Conservation (phyloP, 495 filamentous ascomycete genomes). For the Xylaria telfairii region DNA sequence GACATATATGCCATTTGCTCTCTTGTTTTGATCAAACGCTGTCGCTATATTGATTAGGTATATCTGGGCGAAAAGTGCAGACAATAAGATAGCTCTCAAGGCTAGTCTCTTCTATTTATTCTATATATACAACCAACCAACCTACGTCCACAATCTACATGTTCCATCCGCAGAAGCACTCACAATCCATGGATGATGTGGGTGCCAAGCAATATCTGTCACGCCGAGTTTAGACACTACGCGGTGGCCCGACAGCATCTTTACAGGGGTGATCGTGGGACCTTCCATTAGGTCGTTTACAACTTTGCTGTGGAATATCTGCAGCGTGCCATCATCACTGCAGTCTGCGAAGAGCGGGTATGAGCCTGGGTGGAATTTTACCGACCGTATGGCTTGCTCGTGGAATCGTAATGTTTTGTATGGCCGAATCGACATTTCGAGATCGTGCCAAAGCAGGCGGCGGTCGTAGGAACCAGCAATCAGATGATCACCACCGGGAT, state of each 20-base stretch:
- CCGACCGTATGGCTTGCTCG: constrained; percentile 83
- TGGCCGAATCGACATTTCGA: constrained; percentile 85
- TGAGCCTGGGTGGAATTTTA: constrained; percentile 81
- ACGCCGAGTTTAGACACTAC: constrained; percentile 83
- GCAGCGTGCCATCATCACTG: constrained; percentile 89
- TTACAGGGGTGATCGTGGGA: constrained; percentile 92
- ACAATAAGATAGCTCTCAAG: neutral
- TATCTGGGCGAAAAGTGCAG: neutral
- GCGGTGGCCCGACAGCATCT: constrained; percentile 89
- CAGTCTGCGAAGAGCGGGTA: constrained; percentile 92
- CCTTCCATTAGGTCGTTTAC: constrained; percentile 94
- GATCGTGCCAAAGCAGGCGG: constrained; percentile 93
- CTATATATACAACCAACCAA: constrained; percentile 23
- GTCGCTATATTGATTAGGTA: constrained; percentile 16
- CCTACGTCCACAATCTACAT: constrained; percentile 53
- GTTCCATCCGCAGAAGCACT: constrained; percentile 95
- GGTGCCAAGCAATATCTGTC: constrained; percentile 94
- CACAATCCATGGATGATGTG: constrained; percentile 87
- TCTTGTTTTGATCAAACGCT: neutral
- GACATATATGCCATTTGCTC: neutral
- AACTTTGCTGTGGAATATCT: constrained; percentile 96
- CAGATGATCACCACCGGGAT: constrained; percentile 91
- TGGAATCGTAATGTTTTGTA: constrained; percentile 98
- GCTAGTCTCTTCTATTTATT: constrained; percentile 5
- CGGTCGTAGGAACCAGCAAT: constrained; percentile 94